phyloP scores from a whole-genome alignment of 805 yeast genomes.

The Suhomyces vadensis region DNA sequence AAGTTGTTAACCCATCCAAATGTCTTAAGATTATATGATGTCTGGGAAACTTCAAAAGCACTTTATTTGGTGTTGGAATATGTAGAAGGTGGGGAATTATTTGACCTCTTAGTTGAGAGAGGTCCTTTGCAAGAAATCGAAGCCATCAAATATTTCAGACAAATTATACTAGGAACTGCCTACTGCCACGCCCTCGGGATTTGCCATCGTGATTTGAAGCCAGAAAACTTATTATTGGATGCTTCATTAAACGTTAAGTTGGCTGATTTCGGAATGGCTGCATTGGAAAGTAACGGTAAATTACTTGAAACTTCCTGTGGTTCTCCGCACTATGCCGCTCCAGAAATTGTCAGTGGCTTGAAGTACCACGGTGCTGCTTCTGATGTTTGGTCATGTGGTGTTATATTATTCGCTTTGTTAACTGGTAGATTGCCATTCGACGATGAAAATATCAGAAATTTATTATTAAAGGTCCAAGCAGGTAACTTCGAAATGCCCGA shows the following conservation, averaged over 20 bases:
- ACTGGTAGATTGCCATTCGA: slow-evolving; percentile 85
- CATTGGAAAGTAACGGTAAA: slow-evolving; percentile 69
- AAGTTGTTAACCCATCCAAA: slow-evolving; percentile 91
- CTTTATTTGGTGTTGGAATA: slow-evolving; percentile 76
- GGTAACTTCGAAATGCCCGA: slow-evolving; percentile 75
- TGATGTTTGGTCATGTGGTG: slow-evolving; percentile 89
- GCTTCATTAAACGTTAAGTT: slow-evolving; percentile 66
- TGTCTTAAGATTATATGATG: slow-evolving; percentile 90
- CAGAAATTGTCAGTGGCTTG: slow-evolving; percentile 78
- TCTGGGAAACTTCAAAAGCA: slow-evolving; percentile 96
- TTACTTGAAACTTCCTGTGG: slow-evolving; percentile 82
- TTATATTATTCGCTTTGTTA: slow-evolving; percentile 71
- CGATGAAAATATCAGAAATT: slow-evolving; percentile 72
- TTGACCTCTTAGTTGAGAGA: slow-evolving; percentile 68
- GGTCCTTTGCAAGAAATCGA: slow-evolving; percentile 73
- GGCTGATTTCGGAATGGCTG: slow-evolving; percentile 92
- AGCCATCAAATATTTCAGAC: slow-evolving; percentile 75
- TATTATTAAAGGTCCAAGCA: slow-evolving; percentile 72
- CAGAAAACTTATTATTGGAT: slow-evolving; percentile 75
- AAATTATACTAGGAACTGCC: slow-evolving; percentile 74
- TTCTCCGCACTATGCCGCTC: slow-evolving; percentile 87
- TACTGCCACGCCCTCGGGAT: slow-evolving; percentile 81
- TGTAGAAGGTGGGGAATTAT: slow-evolving; percentile 87
- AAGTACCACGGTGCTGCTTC: slow-evolving; percentile 82
- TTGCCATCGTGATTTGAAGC: slow-evolving; percentile 79